A percentile compares a stretch with the other conserved stretches of the same genome.
These are phyloP conservation scores for Lobosporangium transversale DNA, from an alignment of 192 early-diverging fungal species.

Conservation along the genomic window DNA sequence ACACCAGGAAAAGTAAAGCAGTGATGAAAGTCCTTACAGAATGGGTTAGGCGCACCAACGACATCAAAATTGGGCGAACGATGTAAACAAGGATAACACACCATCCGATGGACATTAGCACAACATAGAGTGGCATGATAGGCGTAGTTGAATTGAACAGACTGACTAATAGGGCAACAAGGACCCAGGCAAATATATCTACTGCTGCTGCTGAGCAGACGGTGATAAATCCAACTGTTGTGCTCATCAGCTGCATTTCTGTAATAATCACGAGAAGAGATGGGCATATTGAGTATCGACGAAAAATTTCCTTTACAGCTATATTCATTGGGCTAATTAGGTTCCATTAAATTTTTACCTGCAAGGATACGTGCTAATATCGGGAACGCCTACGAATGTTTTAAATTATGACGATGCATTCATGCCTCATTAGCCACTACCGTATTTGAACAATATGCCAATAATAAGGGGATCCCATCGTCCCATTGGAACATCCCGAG, in stretches of 20 bases:
- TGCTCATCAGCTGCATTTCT: slow-evolving; percentile 84
- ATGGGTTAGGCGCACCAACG: slow-evolving; percentile 46
- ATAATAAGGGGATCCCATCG: no score
- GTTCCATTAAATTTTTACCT: slow-evolving; percentile 5
- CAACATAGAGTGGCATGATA: slow-evolving; percentile 84
- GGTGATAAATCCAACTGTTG: slow-evolving; percentile 81
- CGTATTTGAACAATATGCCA: no score
- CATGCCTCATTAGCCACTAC: no score
- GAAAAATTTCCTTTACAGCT: no score
- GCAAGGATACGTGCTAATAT: slow-evolving; percentile 91
- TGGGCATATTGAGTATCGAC: no score
- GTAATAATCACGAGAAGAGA: no score
- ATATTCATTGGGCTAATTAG: background rate
- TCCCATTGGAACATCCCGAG: background rate
- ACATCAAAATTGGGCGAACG: slow-evolving; percentile 69
- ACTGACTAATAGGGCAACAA: slow-evolving; percentile 81
- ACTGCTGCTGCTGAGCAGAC: slow-evolving; percentile 71
- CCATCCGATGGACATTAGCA: slow-evolving; percentile 75
- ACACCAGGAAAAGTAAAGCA: background rate
- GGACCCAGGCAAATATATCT: slow-evolving; percentile 45
- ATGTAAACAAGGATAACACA: slow-evolving; percentile 71
- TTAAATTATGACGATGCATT: no score
- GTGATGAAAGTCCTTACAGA: slow-evolving; percentile 30
- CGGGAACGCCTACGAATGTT: slow-evolving; percentile 77
- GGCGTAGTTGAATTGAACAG: slow-evolving; percentile 77